Evolutionary conservation across 2,329 filamentous ascomycete genomes (phyloP), one percentile per base, ranked within the genome.

Genomic region (Phaeosphaeria sp.): DNA sequence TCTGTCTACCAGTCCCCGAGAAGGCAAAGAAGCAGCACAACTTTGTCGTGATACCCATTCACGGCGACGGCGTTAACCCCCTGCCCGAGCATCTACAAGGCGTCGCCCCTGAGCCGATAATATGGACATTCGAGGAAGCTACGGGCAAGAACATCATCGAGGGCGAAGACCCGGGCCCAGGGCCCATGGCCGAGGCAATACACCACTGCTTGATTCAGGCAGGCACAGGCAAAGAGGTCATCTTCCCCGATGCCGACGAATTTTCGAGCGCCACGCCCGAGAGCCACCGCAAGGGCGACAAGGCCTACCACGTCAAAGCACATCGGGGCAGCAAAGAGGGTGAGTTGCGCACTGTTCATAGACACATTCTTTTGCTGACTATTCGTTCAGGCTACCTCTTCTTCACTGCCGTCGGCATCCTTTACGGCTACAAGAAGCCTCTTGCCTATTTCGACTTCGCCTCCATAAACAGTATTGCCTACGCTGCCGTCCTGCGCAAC

Each of bases 381-480:
- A 66, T 51, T n/a, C 6, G 5, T 8, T 1, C 9, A 87, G 86
- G 87, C 40, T 89, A 86, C 67, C 80, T 89, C 15, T 89, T 87
- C 78, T 84, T 89, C 71, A 81, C 88, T 11, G 80, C 83, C 20
- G 83, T 80, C 8, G 87, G 87, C 30, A 85, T 89, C 48, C 73
- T 89, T 42, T 89, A 85, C 68, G 87, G 84, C 42, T 89, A 88
- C 80, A 89, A 88, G 68, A 89, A 89, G 67, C 87, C 87, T 0
- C 77, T 89, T 22, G 73, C 84, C 8, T 89, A 86, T 76, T 88
- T 89, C 68, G 81, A 86, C 8, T 87, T 89, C 59, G 81, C 83
- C 48, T 78, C 80, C 36, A 81, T 89, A 56, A 84, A 85, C 51
- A 84, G 83, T 21, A 83, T 88, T 46, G 86, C 84, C 40, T 89